Conservation (phyloP, 2,329 filamentous ascomycete genomes). For the Biscogniauxia mediterranea region DNA sequence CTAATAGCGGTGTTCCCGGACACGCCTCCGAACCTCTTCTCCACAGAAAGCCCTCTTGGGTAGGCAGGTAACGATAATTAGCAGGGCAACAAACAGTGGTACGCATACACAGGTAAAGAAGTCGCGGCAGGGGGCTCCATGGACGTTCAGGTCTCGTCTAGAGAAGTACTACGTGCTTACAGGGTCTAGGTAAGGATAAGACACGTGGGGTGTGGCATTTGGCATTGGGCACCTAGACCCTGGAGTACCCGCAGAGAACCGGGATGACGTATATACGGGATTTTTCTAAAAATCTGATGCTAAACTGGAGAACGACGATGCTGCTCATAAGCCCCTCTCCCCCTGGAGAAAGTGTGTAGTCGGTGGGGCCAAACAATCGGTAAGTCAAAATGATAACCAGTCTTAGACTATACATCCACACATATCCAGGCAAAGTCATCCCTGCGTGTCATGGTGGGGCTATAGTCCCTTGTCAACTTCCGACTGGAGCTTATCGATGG, state of each 20-base stretch:
- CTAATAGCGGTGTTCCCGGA: neutral
- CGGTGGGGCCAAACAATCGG: neutral
- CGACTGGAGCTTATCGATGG: neutral
- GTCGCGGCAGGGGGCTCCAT: neutral
- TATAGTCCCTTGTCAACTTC: neutral
- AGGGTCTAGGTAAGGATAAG: neutral
- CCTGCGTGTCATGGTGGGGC: neutral
- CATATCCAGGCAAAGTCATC: neutral
- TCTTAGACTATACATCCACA: neutral
- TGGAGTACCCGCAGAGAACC: neutral
- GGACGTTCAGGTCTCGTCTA: neutral
- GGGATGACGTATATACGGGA: neutral
- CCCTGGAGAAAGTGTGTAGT: neutral
- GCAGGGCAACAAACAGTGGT: too few species aligned
- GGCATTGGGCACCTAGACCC: neutral
- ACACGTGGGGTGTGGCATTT: neutral
- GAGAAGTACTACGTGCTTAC: neutral
- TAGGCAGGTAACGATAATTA: neutral
- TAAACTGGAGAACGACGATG: neutral
- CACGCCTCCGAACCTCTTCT: neutral
- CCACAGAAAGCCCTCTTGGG: neutral
- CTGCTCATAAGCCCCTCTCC: neutral
- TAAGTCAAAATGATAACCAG: neutral
- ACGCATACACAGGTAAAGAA: neutral
- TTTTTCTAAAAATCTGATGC: neutral